These are phyloP conservation scores for Filobasidium wieringae DNA, from an alignment of 768 basidiomycete species.

Conservation along the genomic window DNA sequence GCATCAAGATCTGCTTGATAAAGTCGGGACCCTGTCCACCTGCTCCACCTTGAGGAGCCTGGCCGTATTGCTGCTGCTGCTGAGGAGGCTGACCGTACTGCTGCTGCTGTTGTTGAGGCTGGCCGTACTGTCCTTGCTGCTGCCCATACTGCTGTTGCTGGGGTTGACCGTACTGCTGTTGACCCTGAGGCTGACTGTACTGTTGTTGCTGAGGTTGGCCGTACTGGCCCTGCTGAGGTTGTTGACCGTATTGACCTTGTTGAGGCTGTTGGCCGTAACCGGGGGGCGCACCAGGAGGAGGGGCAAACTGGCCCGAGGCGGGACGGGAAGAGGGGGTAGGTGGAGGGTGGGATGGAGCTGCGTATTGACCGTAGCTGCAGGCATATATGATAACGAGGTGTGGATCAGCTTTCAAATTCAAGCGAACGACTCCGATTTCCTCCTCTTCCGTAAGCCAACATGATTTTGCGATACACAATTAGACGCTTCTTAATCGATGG, in stretches of 20 bases:
- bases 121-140: slow-evolving; percentile 16
- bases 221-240: slow-evolving; percentile 8
- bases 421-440: too few species aligned
- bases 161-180: slow-evolving; percentile 20
- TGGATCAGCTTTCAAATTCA: too few species aligned
- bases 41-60: slow-evolving; percentile 8
- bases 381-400: too few species aligned
- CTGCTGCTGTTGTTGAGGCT: slow-evolving; percentile 5
- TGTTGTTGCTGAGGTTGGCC: slow-evolving; percentile 13
- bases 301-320: slow-evolving; percentile 7
- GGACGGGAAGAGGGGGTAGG: not conserved
- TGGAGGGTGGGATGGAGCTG: not conserved
- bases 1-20: slow-evolving; percentile 22
- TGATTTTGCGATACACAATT: too few species aligned
- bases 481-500: too few species aligned
- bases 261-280: slow-evolving; percentile 3
- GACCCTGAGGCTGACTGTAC: slow-evolving; percentile 15
- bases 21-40: slow-evolving; percentile 19
- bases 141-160: slow-evolving; percentile 2
- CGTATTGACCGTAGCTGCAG: not conserved
- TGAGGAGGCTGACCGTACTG: slow-evolving; percentile 19
- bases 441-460: too few species aligned
- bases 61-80: slow-evolving; percentile 17
- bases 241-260: slow-evolving; percentile 5
- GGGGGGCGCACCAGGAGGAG: slow-evolving; percentile 19